These are phyloP conservation scores for Fistulifera pelliculosa DNA, from an alignment of 108 stramenopile genomes.

Conservation along the genomic window DNA sequence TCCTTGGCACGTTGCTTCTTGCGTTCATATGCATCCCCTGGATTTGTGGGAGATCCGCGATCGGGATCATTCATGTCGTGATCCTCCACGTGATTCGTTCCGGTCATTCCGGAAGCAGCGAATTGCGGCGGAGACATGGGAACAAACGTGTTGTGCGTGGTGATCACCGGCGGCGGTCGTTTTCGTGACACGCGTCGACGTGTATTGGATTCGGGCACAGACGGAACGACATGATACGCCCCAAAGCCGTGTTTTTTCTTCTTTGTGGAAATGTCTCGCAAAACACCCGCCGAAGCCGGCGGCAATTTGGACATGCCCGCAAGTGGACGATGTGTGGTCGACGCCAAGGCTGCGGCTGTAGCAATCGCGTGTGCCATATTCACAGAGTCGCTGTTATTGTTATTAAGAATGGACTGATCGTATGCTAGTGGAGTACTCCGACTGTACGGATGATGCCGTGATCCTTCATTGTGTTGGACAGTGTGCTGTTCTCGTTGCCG, in stretches of 20 bases:
- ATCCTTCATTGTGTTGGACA: neutral
- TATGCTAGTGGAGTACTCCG: neutral
- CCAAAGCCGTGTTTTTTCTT: conserved; percentile 76
- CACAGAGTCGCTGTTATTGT: conserved; percentile 14
- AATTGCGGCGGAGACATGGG: too few species aligned
- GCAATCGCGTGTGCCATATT: conserved; percentile 20
- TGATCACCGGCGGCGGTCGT: too few species aligned
- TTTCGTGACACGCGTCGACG: conserved; percentile 26
- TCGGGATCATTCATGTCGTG: neutral
- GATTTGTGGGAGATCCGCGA: conserved; percentile 11
- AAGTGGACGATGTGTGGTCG: neutral
- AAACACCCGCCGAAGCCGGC: conserved; percentile 1
- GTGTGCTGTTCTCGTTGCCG: conserved; percentile 1
- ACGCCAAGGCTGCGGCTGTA: neutral
- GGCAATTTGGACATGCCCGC: neutral
- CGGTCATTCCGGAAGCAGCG: conserved; percentile 8
- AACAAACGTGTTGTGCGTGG: too few species aligned
- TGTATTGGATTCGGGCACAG: conserved; percentile 28
- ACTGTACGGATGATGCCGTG: neutral
- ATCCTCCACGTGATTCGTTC: too few species aligned
- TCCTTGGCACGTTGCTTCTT: conserved; percentile 85
- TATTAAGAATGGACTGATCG: neutral
- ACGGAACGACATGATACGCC: conserved; percentile 52
- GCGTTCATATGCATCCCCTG: conserved; percentile 60
- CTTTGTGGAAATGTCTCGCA: conserved; percentile 29